Conservation (phyloP, 2,329 filamentous ascomycete species). For the Ophiostoma pallidulum region DNA sequence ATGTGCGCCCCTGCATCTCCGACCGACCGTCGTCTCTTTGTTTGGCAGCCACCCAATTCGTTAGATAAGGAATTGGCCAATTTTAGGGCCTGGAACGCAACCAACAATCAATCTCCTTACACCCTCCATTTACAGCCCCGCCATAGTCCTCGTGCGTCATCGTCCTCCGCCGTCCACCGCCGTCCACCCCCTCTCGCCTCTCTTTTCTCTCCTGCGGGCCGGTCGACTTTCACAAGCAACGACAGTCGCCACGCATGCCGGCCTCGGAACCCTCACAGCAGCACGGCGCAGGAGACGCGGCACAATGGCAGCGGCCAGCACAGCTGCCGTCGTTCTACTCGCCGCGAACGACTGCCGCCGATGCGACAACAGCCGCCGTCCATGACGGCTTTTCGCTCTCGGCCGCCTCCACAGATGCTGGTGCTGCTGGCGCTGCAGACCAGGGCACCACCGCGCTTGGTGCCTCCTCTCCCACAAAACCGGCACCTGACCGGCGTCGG, state of each 20-base stretch:
- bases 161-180: too few species aligned
- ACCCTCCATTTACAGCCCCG: too few species aligned
- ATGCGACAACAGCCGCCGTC: constrained; percentile 13
- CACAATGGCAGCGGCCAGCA: background rate
- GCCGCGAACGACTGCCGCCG: constrained; percentile 13
- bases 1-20: too few species aligned
- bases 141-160: too few species aligned
- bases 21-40: too few species aligned
- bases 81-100: too few species aligned
- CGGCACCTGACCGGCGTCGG: background rate
- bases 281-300: background rate
- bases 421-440: background rate
- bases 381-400: constrained; percentile 8
- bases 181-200: background rate
- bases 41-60: too few species aligned
- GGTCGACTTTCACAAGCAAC: too few species aligned
- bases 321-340: constrained; percentile 16
- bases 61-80: too few species aligned
- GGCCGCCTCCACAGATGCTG: background rate
- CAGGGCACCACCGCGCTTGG: too few species aligned
- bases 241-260: background rate
- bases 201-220: background rate
- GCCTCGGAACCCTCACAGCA: background rate
- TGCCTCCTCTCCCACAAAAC: background rate
- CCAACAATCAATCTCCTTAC: too few species aligned